phyloP scores from a whole-genome alignment of 1,284 basidiomycete genomes.

The Mycena citricolor region DNA sequence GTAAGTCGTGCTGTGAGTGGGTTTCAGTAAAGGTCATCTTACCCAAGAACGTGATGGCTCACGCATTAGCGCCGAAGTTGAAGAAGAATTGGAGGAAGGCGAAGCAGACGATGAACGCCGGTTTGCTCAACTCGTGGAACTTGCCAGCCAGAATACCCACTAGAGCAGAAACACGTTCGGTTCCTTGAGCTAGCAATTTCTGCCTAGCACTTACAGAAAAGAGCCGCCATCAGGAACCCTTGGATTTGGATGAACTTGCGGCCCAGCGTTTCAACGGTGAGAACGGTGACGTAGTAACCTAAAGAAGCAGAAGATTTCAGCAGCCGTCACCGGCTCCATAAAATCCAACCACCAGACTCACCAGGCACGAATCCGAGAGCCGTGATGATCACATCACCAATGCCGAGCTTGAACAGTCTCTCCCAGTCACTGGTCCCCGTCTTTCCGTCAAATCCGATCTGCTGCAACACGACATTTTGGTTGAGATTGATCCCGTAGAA shows the following conservation, averaged over 20 bases:
- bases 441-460: conserved; percentile 64
- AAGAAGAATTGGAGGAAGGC: conserved; percentile 71
- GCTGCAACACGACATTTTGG: conserved; percentile 69
- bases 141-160: conserved; percentile 66
- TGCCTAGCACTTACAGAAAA: conserved; percentile 62
- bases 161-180: conserved; percentile 24
- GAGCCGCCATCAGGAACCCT: conserved; percentile 71
- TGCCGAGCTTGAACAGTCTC: conserved; percentile 60
- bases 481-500: conserved; percentile 83
- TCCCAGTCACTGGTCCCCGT: conserved; percentile 55
- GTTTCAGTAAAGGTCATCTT: too few relatives aligned
- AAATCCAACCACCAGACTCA: conserved; percentile 30
- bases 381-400: conserved; percentile 71
- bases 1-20: too few relatives aligned
- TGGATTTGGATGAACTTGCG: conserved; percentile 77
- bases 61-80: conserved; percentile 86
- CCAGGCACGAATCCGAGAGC: conserved; percentile 75
- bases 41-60: too few relatives aligned
- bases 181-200: too few relatives aligned
- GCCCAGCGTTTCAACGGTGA: conserved; percentile 72
- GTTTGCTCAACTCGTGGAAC: conserved; percentile 60
- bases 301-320: too few relatives aligned
- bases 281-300: conserved; percentile 69
- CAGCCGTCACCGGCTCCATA: too few relatives aligned
- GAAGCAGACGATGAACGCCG: conserved; percentile 72